Conservation (phyloP, 1,139 yeast species). For the Entelexis paramagnoliae region DNA sequence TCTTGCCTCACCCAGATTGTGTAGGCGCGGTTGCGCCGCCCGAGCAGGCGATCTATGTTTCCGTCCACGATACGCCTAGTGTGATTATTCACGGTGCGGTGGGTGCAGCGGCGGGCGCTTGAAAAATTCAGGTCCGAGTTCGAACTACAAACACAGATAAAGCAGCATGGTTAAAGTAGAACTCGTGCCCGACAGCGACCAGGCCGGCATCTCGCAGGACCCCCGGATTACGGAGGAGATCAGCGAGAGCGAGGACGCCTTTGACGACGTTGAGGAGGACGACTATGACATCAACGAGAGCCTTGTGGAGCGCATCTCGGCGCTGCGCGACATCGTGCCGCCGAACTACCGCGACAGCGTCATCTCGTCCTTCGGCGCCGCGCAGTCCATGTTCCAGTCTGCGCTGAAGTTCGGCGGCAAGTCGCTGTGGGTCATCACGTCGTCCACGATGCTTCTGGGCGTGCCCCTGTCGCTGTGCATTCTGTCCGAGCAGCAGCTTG, state of each 20-base stretch:
- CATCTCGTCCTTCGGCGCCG: conserved; percentile 31
- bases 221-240: conserved; percentile 34
- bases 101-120: not conserved
- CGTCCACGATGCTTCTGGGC: conserved; percentile 77
- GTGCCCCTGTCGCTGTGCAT: conserved; percentile 87
- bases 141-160: not conserved
- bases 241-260: conserved; percentile 27
- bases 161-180: conserved; percentile 58
- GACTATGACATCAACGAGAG: conserved; percentile 78
- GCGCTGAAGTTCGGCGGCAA: conserved; percentile 48
- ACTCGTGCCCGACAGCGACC: conserved; percentile 43
- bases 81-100: conserved; percentile 3
- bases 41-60: not conserved
- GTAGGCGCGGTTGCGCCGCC: too few species aligned
- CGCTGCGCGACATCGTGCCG: conserved; percentile 83
- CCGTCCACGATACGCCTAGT: not conserved
- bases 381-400: conserved; percentile 36
- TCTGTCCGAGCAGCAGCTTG: conserved; percentile 82
- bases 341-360: conserved; percentile 67
- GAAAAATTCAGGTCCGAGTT: not conserved
- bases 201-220: conserved; percentile 33
- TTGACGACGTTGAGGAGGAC: conserved; percentile 50
- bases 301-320: conserved; percentile 71
- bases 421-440: conserved; percentile 73
- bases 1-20: too few species aligned